These are phyloP conservation scores for Elsinoe necatrix DNA, from an alignment of 2,329 filamentous ascomycete species.

Conservation along the genomic window DNA sequence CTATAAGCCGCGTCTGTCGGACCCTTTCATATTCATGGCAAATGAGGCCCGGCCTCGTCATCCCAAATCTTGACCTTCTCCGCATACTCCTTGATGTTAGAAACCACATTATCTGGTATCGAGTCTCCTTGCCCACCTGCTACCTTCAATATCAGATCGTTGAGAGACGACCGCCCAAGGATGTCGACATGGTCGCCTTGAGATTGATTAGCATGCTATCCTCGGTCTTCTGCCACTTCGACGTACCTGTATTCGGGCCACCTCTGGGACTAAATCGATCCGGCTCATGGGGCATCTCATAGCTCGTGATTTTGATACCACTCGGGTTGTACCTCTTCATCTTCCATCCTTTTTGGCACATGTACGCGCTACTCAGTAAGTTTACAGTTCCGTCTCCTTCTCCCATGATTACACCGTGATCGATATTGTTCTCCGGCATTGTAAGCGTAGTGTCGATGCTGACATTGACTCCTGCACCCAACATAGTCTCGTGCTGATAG, in stretches of 20 bases:
- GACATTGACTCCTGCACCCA: constrained; percentile 55
- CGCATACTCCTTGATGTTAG: constrained; percentile 74
- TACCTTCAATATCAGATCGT: constrained; percentile 80
- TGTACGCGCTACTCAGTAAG: constrained; percentile 84
- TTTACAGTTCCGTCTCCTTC: constrained; percentile 96
- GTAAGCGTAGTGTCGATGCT: constrained; percentile 60
- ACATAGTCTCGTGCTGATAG: constrained; percentile 65
- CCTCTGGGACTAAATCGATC: constrained; percentile 80
- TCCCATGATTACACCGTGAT: constrained; percentile 89
- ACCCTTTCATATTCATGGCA: background rate
- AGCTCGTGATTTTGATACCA: constrained; percentile 68
- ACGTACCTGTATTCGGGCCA: constrained; percentile 53
- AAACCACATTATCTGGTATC: constrained; percentile 69
- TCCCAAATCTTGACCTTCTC: constrained; percentile 76
- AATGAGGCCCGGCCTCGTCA: constrained; percentile 33
- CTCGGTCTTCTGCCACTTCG: background rate
- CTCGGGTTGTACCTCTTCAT: constrained; percentile 91
- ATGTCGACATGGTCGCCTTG: constrained; percentile 93
- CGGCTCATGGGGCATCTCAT: constrained; percentile 95
- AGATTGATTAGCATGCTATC: constrained; percentile 6
- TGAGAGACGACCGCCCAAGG: constrained; percentile 75
- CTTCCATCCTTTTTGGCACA: constrained; percentile 93
- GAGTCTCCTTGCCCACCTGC: constrained; percentile 75
- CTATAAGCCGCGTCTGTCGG: too few relatives aligned
- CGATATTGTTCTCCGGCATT: constrained; percentile 48